These are phyloP conservation scores for Rhizodiscina lignyota DNA, from an alignment of 495 filamentous ascomycete genomes.

Conservation along the genomic window DNA sequence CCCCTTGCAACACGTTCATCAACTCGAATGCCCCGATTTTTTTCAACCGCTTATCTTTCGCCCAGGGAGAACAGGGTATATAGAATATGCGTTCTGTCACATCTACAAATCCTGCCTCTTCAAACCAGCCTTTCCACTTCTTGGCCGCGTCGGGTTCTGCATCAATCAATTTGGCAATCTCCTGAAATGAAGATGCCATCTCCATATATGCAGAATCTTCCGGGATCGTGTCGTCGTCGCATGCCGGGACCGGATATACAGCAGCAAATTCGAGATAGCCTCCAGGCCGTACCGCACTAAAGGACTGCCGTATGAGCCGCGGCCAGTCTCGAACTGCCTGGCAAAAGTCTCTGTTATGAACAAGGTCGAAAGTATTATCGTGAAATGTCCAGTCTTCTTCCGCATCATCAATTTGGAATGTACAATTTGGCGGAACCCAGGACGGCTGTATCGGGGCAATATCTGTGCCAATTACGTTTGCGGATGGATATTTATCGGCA, in stretches of 20 bases:
- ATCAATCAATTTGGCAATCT: too few relatives aligned
- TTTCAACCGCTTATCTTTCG: slow-evolving; percentile 15
- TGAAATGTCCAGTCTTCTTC: slow-evolving; percentile 4
- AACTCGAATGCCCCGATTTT: slow-evolving; percentile 6
- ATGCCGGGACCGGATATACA: too few relatives aligned
- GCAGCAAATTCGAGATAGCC: too few relatives aligned
- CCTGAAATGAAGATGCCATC: not conserved
- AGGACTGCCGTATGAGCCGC: slow-evolving; percentile 2
- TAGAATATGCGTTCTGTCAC: slow-evolving; percentile 10
- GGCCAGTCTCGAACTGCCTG: slow-evolving; percentile 2
- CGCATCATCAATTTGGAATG: slow-evolving; percentile 3
- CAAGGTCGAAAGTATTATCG: not conserved
- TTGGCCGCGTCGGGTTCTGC: too few relatives aligned
- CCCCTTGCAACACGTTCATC: not conserved
- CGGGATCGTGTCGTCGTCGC: too few relatives aligned
- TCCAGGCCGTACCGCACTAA: not conserved
- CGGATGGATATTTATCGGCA: slow-evolving; percentile 33
- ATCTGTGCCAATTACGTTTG: slow-evolving; percentile 43
- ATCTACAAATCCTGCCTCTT: slow-evolving; percentile 8
- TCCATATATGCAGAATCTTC: not conserved
- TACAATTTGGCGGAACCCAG: slow-evolving; percentile 2
- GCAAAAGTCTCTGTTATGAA: slow-evolving; percentile 2
- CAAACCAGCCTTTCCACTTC: not conserved
- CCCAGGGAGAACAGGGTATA: slow-evolving; percentile 14
- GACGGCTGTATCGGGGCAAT: slow-evolving; percentile 45